These are phyloP conservation scores for Plasmopara muralis DNA, from an alignment of 352 stramenopile species.

Conservation along the genomic window DNA sequence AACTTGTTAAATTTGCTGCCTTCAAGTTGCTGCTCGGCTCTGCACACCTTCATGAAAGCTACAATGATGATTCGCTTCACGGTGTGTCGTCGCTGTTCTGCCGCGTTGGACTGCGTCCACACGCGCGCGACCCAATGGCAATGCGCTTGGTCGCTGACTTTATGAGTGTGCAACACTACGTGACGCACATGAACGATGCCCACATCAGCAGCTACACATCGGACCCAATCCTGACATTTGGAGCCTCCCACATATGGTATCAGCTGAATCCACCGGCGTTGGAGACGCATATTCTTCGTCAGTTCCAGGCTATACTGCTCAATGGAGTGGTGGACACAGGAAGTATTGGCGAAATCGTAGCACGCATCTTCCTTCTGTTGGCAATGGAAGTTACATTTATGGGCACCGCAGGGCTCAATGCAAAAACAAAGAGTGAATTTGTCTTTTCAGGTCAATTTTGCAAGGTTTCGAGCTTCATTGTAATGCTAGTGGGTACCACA, in stretches of 20 bases:
- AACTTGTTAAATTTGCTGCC: background rate
- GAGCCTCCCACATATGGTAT: slow-evolving; percentile 23
- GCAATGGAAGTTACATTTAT: background rate
- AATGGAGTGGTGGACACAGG: background rate
- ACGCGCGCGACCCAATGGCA: slow-evolving; percentile 13
- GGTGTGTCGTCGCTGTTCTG: slow-evolving; percentile 25
- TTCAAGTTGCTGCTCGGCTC: background rate
- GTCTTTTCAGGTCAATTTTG: too few relatives aligned
- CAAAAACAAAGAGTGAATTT: too few relatives aligned
- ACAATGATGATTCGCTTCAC: slow-evolving; percentile 5
- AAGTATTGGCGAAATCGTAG: background rate
- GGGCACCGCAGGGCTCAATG: background rate
- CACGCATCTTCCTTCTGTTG: background rate
- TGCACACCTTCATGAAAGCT: background rate
- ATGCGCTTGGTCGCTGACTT: slow-evolving; percentile 18
- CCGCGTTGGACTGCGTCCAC: slow-evolving; percentile 19
- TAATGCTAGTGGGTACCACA: too few relatives aligned
- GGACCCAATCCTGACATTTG: slow-evolving; percentile 19
- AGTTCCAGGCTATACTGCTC: background rate
- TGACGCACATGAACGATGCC: slow-evolving; percentile 11
- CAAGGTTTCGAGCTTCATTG: too few relatives aligned
- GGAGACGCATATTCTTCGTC: background rate
- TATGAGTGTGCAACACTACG: slow-evolving; percentile 17
- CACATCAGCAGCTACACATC: slow-evolving; percentile 3
- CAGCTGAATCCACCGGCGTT: background rate